Base-by-base conservation (phyloP, 768 basidiomycete genomes). In the Leccinum longicurvipes region DNA sequence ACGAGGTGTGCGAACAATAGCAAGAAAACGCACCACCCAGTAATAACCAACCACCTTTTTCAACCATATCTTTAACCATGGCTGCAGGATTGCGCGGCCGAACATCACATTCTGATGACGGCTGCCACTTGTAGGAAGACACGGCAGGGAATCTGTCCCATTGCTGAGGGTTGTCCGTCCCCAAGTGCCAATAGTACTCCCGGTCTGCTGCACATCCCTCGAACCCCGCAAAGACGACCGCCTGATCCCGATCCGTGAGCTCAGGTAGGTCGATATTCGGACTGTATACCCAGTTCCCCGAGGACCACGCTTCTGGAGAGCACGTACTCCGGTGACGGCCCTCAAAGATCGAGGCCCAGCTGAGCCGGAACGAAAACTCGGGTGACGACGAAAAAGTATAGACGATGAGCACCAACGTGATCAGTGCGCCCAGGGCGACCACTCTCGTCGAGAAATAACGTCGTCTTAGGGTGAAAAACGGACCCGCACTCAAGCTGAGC, bases 41-140 rank as follows among this genome's bases (percentile, higher is more conserved):
- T 7, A 88, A 61, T 15, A 87, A 72, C 86, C 86, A 88, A 2
- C 86, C 86, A 12, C 86, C 86, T n/a, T 81, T 73, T 63, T 86
- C 80, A 14, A 86, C 84, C 64, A 88, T 68, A 58, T 85, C 78
- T 54, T 70, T 74, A 42, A 88, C 73, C 47, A 88, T 69, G 10
- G 69, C 70, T 36, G 73, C 75, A 15, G 71, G 65, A 51, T 76
- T 64, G 54, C 83, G 69, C 12, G 74, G 73, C 11, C 71, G 70
- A 29, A 81, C 61, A 2, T 74, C 63, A 60, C 85, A 86, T 8
- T 61, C 55, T 14, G 71, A 61, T 6, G 76, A 75, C 2, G 84
- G 82, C 0, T 70, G 62, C 86, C 85, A 87, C 49, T 69, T 67
- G 67, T 79, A 86, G 1, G 79, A 77, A 31, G 76, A 71, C 8